Conservation (phyloP, 495 filamentous ascomycete species). For the Delitschia confertaspora region DNA sequence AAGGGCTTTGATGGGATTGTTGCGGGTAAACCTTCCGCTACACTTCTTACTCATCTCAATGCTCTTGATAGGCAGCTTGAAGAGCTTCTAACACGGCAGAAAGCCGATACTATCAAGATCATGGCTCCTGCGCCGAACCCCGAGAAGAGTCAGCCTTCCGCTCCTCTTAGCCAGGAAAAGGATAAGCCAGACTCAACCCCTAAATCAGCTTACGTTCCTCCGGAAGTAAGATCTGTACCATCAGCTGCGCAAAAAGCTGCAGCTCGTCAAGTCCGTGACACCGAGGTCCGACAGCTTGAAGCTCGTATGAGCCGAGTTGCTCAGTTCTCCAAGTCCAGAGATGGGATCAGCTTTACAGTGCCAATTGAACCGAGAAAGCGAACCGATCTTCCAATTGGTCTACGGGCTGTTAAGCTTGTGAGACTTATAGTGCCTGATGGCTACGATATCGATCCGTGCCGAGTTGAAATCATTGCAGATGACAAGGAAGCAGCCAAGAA, state of each 20-base stretch:
- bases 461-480: constrained; percentile 57
- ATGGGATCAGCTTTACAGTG: constrained; percentile 62
- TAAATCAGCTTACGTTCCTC: not conserved
- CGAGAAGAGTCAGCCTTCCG: not conserved
- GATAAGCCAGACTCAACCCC: not conserved
- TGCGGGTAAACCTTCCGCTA: constrained; percentile 45
- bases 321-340: constrained; percentile 58
- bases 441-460: constrained; percentile 64
- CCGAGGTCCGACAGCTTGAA: constrained; percentile 61
- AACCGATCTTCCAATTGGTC: constrained; percentile 49
- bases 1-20: constrained; percentile 65
- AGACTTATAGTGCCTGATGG: constrained; percentile 61
- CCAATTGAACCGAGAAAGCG: constrained; percentile 61
- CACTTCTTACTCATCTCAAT: constrained; percentile 61
- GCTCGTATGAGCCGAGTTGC: constrained; percentile 63
- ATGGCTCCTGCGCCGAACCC: constrained; percentile 53
- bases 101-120: constrained; percentile 71
- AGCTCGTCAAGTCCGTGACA: constrained; percentile 39
- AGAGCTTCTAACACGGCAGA: constrained; percentile 56
- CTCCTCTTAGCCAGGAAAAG: not conserved
- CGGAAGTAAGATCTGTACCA: constrained; percentile 1
- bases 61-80: constrained; percentile 69
- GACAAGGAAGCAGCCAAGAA: constrained; percentile 50
- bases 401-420: constrained; percentile 56
- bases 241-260: constrained; percentile 18